Base-by-base conservation (phyloP, 805 yeast genomes). In the Metahyphopichia silvanorum region DNA sequence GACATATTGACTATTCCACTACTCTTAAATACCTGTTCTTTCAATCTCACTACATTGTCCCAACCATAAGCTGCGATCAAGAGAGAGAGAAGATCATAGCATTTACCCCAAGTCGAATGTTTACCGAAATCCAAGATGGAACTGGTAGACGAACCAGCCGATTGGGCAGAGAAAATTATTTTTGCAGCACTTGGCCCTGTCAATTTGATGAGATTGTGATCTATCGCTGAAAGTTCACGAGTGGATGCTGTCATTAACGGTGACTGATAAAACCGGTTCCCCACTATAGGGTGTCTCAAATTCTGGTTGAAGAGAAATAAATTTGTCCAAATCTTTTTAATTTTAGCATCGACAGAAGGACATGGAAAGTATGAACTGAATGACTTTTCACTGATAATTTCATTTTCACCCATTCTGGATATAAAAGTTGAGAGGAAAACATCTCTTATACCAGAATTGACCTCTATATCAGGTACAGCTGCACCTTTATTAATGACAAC, bases 1-100 rank as follows among this genome's bases (percentile, higher is more conserved):
- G n/a, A n/a, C n/a, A n/a, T n/a, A 32, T 30, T 46, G 45, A 14
- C 35, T 38, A 19, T 42, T 38, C 14, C 42, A 35, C n/a, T 42
- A 34, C 27, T 91, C 25, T 74, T 77, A 58, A 91, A 91, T 1
- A 84, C 79, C 13, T 69, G 62, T 1, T 88, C 77, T 37, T 96
- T 76, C 23, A 80, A 49, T 35, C 67, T 64, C 43, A 89, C 67
- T 21, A 87, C 56, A 21, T 71, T 75, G 44, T 86, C 86, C 98
- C 98, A 91, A 4, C 96, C 96, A 25, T 80, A 64, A 16, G 69
- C 60, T 13, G 80, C 71, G 3, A 80, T 77, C 42, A 93, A 72
- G 6, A 77, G 66, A 4, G 94, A 78, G 35, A 91, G 57, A 35
- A 88, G 57, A 26, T 79, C 81, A 53, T 86, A 91, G 1, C 60